These are phyloP conservation scores for Microthlaspi erraticum DNA, from an alignment of 345 rosid species.

Conservation along the genomic window DNA sequence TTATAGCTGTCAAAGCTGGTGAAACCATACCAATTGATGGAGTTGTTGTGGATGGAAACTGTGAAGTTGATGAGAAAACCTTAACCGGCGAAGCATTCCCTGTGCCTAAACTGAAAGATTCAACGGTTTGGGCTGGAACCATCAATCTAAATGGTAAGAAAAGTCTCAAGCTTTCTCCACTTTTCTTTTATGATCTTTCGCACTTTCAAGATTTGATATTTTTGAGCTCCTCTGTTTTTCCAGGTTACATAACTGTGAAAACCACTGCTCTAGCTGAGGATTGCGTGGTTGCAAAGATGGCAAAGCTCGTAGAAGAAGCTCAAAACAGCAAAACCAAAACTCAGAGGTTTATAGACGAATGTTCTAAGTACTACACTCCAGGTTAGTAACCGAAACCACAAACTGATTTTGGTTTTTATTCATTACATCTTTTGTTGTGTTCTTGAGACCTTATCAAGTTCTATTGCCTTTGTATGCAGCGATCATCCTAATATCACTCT, in stretches of 20 bases:
- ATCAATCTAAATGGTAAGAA: conserved; percentile 74
- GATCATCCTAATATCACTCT: conserved; percentile 32
- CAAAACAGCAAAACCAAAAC: conserved; percentile 79
- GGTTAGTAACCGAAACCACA: conserved; percentile 46
- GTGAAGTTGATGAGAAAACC: conserved; percentile 92
- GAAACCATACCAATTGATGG: conserved; percentile 94
- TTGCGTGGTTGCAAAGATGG: conserved; percentile 85
- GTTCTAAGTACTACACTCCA: conserved; percentile 85
- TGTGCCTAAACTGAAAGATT: conserved; percentile 69
- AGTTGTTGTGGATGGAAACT: conserved; percentile 76
- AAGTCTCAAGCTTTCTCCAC: neutral
- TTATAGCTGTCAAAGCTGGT: conserved; percentile 81
- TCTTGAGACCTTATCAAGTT: neutral
- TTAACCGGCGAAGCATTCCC: conserved; percentile 92
- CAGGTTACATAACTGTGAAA: conserved; percentile 75
- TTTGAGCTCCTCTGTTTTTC: neutral
- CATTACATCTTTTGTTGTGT: neutral
- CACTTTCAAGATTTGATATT: conserved; percentile 11
- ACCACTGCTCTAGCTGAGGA: conserved; percentile 87
- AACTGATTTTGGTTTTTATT: neutral
- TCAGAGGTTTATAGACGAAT: conserved; percentile 75
- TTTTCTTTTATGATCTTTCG: neutral
- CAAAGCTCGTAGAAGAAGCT: conserved; percentile 94
- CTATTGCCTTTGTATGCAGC: conserved; percentile 18
- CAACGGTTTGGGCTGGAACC: conserved; percentile 91